Evolutionary conservation across 768 basidiomycete genomes (phyloP).

Genomic region (Kwoniella sp.): DNA sequence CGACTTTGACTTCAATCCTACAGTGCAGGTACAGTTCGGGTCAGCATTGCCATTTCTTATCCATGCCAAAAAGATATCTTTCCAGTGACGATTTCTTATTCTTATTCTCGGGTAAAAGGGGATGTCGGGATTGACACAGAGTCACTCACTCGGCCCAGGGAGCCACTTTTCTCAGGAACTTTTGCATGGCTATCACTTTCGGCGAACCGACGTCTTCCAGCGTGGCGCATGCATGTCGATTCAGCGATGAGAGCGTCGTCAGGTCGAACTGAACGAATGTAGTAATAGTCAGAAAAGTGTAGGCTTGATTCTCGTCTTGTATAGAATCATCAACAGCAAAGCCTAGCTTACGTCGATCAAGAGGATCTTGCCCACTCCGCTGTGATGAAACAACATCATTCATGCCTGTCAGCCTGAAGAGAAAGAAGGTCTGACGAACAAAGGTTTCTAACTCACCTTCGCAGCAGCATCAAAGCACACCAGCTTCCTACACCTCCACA

Average conservation of each 20-base stretch:
- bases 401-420: not conserved
- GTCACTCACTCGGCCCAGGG: slow-evolving; percentile 73
- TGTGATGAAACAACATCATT: slow-evolving; percentile 25
- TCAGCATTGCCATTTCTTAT: not conserved
- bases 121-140: no score
- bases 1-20: slow-evolving; percentile 74
- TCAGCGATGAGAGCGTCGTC: slow-evolving; percentile 90
- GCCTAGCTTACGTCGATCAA: slow-evolving; percentile 52
- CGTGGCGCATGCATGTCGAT: slow-evolving; percentile 87
- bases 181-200: slow-evolving; percentile 79
- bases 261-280: slow-evolving; percentile 77
- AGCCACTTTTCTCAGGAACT: slow-evolving; percentile 68
- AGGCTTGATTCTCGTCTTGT: not conserved
- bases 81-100: no score
- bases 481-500: slow-evolving; percentile 97
- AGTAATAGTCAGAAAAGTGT: not conserved
- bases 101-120: no score
- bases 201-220: slow-evolving; percentile 90
- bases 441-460: slow-evolving; percentile 67
- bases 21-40: not conserved
- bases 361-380: slow-evolving; percentile 53
- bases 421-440: not conserved
- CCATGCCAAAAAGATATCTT: no score
- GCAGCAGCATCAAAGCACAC: slow-evolving; percentile 88
- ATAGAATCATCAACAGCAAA: not conserved